Base-by-base conservation (phyloP, 192 early-diverging fungal genomes). In the Phlyctochytrium planicorne region DNA sequence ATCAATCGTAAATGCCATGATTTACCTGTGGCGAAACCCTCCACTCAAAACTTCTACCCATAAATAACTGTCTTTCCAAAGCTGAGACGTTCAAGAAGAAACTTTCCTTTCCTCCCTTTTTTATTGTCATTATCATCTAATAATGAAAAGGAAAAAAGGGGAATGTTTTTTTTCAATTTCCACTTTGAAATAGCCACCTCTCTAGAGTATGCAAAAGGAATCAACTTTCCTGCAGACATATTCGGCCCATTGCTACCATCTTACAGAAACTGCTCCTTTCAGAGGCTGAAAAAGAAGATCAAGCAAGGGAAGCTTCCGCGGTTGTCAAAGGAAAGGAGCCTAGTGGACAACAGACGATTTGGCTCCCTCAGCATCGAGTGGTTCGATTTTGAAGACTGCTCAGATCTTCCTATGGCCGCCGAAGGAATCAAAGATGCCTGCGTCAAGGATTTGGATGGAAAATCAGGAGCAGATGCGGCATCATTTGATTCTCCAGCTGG, bases 371-470 rank as follows among this genome's bases (percentile, higher is more conserved):
- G 12, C 10, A 25, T 57, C 25, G 55, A 57, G 25, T 57, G 55
- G 55, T 57, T 57, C 55, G 55, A 57, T 25, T 57, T 57, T 25
- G 55, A 57, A 10, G 40, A 50, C 12, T n/a, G n/a, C n/a, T n/a
- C n/a, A n/a, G n/a, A n/a, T n/a, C n/a, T n/a, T n/a, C n/a, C n/a
- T n/a, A n/a, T n/a, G n/a, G n/a, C n/a, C n/a, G 55, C 4, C 27
- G 55, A 57, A 4, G 25, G 6, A 4, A 4, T 6, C 10, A 4
- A 25, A 29, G 55, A 57, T 12, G 4, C 10, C 14, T 12, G 12
- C 25, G 12, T 25, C 6, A 10, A 25, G 55, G 25, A 6, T 12
- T 12, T 24, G 25, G 55, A 14, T 29, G 4, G 10, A 4, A 6
- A 27, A 10, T 10, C 6, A 6, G 55, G 55, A 57, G 10, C 6